Evolutionary conservation across 805 yeast genomes (phyloP), one percentile per base, ranked within the genome.

Genomic region (Cyberlindnera bimundalis): DNA sequence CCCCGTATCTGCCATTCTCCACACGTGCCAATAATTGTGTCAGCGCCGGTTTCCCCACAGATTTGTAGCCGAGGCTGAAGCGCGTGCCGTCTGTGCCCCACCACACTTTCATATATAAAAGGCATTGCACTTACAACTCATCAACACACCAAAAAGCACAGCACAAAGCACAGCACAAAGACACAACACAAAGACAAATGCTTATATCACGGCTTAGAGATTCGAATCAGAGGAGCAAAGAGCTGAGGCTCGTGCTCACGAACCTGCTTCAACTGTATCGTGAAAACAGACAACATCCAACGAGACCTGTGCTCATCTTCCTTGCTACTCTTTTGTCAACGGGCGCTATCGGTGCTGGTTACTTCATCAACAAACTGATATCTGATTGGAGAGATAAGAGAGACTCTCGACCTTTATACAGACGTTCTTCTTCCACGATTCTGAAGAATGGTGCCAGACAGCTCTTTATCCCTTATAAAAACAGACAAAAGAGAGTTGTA

Each of bases 381-480:
- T 40, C 50, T 5, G 61, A 58, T 39, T 55, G 50, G 38, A 45
- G 45, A 33, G 61, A 58, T 31, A 56, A 47, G 40, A 29, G 60
- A 5, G 60, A 57, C 24, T 55, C 61, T 11, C 48, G 45, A 17
- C 60, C 58, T 3, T 39, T 58, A 1, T 56, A 58, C 44, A 50
- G 52, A 44, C 46, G 61, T 30, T 55, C 60, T 0, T 53, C 58
- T 2, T 58, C 61, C 1, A 55, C 58, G 2, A 48, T 58, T n/a
- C 35, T 58, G 35, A 52, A 43, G 34, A 58, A 58, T 36, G 61
- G 61, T 15, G 59, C 58, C 11, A 53, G 61, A 45, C 58, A 58
- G 40, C 35, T 58, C 16, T 58, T 54, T 44, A 55, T 58, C 21
- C 56, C 58, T 2, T 58, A 58, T 39, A 58, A 56, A 36, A 40